A percentile compares a stretch with the other conserved stretches of the same genome.
Evolutionary conservation across 1,139 yeast genomes (phyloP).

Genomic region (Candida tropicalis): DNA sequence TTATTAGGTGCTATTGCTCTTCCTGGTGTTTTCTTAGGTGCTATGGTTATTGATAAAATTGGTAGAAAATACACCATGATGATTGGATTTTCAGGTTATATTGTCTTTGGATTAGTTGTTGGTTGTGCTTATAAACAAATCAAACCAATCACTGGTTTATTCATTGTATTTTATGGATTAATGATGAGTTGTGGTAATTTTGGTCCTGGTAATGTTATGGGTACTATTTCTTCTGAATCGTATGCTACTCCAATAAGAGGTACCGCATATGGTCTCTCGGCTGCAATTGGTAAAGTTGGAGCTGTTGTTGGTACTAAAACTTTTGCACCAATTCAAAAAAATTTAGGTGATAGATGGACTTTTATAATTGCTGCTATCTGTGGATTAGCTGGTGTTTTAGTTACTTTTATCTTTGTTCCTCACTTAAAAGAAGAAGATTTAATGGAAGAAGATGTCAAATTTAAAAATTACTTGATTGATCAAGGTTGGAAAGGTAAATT

Average conservation of each 20-base stretch:
- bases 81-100: constrained; percentile 49
- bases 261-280: constrained; percentile 53
- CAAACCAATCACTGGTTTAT: constrained; percentile 41
- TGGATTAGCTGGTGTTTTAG: constrained; percentile 66
- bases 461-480: constrained; percentile 60
- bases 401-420: constrained; percentile 65
- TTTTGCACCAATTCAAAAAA: constrained; percentile 44
- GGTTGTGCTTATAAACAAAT: constrained; percentile 48
- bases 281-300: constrained; percentile 54
- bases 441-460: constrained; percentile 63
- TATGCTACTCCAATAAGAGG: constrained; percentile 80
- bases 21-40: constrained; percentile 52
- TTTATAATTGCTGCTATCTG: constrained; percentile 69
- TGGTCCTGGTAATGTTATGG: constrained; percentile 80
- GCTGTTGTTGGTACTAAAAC: constrained; percentile 51
- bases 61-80: constrained; percentile 51
- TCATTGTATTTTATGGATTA: constrained; percentile 50
- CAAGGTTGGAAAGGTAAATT: constrained; percentile 69
- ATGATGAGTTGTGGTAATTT: constrained; percentile 58
- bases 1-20: constrained; percentile 45
- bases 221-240: constrained; percentile 66
- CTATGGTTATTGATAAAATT: constrained; percentile 40
- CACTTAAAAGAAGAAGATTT: constrained; percentile 69
- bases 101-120: constrained; percentile 50
- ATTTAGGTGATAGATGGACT: constrained; percentile 37